A percentile compares a stretch with the other conserved stretches of the same genome.
These are phyloP conservation scores for Citrus mangshanensis DNA, from an alignment of 345 rosid species.

Conservation along the genomic window DNA sequence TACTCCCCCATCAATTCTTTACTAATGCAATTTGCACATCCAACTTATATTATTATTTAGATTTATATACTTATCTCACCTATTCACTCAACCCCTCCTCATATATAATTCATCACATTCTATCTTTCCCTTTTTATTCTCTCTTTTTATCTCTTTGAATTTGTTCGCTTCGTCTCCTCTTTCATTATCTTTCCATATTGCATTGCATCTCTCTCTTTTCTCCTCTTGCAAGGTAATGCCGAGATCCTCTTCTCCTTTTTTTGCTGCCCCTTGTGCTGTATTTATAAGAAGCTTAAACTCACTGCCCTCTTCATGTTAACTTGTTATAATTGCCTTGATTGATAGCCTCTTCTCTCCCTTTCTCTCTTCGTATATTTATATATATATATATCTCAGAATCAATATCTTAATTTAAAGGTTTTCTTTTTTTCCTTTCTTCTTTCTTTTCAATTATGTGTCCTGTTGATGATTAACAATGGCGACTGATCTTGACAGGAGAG, in stretches of 20 bases:
- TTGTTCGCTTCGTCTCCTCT: constrained; percentile 18
- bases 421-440: not conserved
- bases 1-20: not conserved
- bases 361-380: not conserved
- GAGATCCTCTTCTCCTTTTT: not conserved
- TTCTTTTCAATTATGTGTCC: not conserved
- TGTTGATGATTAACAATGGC: not conserved
- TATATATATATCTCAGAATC: not conserved
- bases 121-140: not conserved
- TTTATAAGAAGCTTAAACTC: too few species aligned
- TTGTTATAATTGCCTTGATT: not conserved
- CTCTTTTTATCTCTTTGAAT: not conserved
- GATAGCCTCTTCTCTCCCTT: not conserved
- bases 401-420: not conserved
- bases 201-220: constrained; percentile 29
- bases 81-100: constrained; percentile 28
- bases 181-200: not conserved
- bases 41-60: not conserved
- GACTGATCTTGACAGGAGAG: constrained; percentile 5
- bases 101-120: not conserved
- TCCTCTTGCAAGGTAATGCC: constrained; percentile 37
- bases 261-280: not conserved
- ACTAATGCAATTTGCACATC: not conserved
- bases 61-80: constrained; percentile 32
- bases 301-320: too few species aligned